Evolutionary conservation across 192 early-diverging fungal genomes (phyloP), one percentile per base, ranked within the genome.

Genomic region (Rhizophagus sp.): DNA sequence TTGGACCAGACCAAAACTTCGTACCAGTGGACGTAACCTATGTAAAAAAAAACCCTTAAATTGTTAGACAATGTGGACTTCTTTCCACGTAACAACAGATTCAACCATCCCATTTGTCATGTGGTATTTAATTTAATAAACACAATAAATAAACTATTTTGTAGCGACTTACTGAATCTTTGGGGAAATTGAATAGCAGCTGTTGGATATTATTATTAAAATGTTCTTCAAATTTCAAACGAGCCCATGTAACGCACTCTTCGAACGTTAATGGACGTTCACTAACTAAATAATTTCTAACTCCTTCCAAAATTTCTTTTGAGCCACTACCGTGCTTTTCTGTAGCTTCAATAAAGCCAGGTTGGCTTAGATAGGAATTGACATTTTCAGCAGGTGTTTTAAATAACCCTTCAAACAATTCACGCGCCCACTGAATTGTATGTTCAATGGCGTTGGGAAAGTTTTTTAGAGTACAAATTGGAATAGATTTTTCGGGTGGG

Each of bases 1-100:
- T 99, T 70, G 97, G 96, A 27, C 95, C 96, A 47, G 94, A 95
- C 98, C 98, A 99, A 92, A 99, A 99, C 49, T 89, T 87, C 72
- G 93, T 91, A 44, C 98, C 98, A 9, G 93, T 89, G 19, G 92
- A 95, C 1, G 98, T 98, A 44, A 94, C 66, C 87, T 88, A 71
- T 44, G 33, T n/a, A 66, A 71, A 81, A 80, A 47, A 19, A 57
- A 57, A 30, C 30, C 30, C 4, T 52, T 52, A 15, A 15, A 52
- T 0, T 0, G 17, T 52, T 52, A 52, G 39, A 41, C 7, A 8
- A 0, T 41, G 39, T 36, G 34, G 34, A 41, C 39, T 41, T 41
- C 39, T 6, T 41, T 41, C 8, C 39, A 41, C 4, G 5, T 8
- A 7, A 41, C 39, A 7, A 41, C 6, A 8, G 39, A 41, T 41